Conservation (phyloP, 2,329 filamentous ascomycete genomes). For the Sporothrix variecibatus region DNA sequence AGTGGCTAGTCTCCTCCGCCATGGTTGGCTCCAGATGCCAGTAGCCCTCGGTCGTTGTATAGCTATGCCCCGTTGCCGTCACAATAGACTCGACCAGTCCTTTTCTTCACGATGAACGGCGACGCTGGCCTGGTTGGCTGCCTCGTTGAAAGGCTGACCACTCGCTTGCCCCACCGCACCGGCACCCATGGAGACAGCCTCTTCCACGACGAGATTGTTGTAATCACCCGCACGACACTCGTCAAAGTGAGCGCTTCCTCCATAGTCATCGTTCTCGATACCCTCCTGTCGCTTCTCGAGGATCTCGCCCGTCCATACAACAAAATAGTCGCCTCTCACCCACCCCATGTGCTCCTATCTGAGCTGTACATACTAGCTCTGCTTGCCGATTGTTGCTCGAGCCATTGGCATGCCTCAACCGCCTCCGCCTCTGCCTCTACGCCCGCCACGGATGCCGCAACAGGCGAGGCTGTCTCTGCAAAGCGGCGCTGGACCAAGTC, state of each 20-base stretch:
- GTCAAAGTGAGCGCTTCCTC: constrained; percentile 60
- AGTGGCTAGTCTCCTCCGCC: constrained; percentile 12
- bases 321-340: constrained; percentile 53
- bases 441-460: constrained; percentile 32
- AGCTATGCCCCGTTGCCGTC: constrained; percentile 17
- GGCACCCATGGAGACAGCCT: constrained; percentile 59
- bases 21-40: constrained; percentile 17
- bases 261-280: constrained; percentile 57
- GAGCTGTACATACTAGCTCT: constrained; percentile 66
- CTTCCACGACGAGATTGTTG: constrained; percentile 61
- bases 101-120: constrained; percentile 54
- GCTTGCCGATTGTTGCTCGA: constrained; percentile 65
- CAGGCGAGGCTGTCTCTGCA: constrained; percentile 27
- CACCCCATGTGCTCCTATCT: constrained; percentile 62
- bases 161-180: constrained; percentile 65
- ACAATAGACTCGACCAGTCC: not conserved
- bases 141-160: constrained; percentile 63
- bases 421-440: constrained; percentile 30
- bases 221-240: constrained; percentile 62
- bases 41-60: not conserved
- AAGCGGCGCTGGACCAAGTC: constrained; percentile 33
- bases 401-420: constrained; percentile 54
- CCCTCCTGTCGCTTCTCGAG: constrained; percentile 59
- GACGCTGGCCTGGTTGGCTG: constrained; percentile 62
- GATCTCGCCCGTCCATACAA: constrained; percentile 57